Conservation (phyloP, 2,329 filamentous ascomycete species). For the Sporothrix pallida region DNA sequence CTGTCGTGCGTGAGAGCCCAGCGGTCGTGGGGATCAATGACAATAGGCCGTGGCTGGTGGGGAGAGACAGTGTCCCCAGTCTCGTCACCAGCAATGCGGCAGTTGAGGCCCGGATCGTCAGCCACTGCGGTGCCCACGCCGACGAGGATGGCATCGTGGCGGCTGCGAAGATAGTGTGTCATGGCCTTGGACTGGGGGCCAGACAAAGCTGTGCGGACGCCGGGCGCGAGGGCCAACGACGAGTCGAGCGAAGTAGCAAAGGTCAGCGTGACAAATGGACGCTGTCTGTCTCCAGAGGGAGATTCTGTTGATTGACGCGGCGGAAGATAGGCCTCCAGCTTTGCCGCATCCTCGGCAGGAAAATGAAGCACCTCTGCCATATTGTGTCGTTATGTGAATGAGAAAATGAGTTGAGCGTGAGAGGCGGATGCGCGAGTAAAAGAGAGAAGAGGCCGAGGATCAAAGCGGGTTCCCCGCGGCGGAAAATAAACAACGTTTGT, state of each 20-base stretch:
- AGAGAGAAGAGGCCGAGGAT: background rate
- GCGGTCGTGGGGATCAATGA: slow-evolving; percentile 78
- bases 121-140: slow-evolving; percentile 83
- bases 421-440: background rate
- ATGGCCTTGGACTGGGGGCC: slow-evolving; percentile 85
- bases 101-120: slow-evolving; percentile 86
- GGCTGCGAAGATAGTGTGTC: slow-evolving; percentile 87
- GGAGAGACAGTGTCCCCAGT: slow-evolving; percentile 38
- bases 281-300: slow-evolving; percentile 5
- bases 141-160: slow-evolving; percentile 83
- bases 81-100: slow-evolving; percentile 66
- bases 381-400: background rate
- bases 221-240: slow-evolving; percentile 75
- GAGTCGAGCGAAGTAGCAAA: slow-evolving; percentile 92
- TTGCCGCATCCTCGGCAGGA: slow-evolving; percentile 38
- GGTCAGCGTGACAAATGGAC: slow-evolving; percentile 75
- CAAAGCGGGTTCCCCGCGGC: background rate
- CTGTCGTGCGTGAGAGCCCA: slow-evolving; percentile 68
- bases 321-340: slow-evolving; percentile 40
- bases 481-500: background rate
- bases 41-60: slow-evolving; percentile 76
- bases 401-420: background rate
- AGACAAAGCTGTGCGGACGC: slow-evolving; percentile 81
- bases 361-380: slow-evolving; percentile 40
- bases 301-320: slow-evolving; percentile 4